These are phyloP conservation scores for Nissolia schottii DNA, from an alignment of 306 rosid genomes.

Conservation along the genomic window DNA sequence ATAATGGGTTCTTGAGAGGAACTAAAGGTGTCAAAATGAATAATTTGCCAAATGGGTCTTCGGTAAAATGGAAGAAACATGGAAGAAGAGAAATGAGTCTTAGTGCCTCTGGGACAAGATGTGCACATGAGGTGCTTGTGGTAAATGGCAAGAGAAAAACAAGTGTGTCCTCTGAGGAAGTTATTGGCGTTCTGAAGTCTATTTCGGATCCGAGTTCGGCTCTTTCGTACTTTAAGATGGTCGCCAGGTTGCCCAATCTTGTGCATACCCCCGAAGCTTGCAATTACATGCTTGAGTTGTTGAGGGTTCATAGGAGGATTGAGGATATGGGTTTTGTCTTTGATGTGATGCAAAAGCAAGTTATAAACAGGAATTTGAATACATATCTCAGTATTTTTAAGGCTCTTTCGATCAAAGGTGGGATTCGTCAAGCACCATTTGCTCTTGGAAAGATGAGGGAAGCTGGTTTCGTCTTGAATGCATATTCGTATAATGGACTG, in stretches of 20 bases:
- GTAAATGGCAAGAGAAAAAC: slow-evolving; percentile 36
- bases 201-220: slow-evolving; percentile 49
- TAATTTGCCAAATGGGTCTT: slow-evolving; percentile 38
- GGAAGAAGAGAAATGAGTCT: slow-evolving; percentile 40
- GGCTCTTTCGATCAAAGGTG: slow-evolving; percentile 70
- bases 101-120: slow-evolving; percentile 35
- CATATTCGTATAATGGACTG: slow-evolving; percentile 86
- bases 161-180: slow-evolving; percentile 61
- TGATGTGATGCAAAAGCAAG: slow-evolving; percentile 72
- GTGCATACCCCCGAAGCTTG: slow-evolving; percentile 80
- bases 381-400: slow-evolving; percentile 70
- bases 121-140: slow-evolving; percentile 32
- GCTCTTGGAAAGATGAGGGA: slow-evolving; percentile 65
- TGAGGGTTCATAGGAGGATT: slow-evolving; percentile 48
- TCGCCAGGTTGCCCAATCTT: slow-evolving; percentile 53
- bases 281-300: slow-evolving; percentile 81
- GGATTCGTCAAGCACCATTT: slow-evolving; percentile 57
- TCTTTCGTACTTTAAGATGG: slow-evolving; percentile 61
- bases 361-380: slow-evolving; percentile 52
- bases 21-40: slow-evolving; percentile 39
- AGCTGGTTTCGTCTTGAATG: slow-evolving; percentile 76
- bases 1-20: slow-evolving; percentile 31
- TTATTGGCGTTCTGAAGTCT: slow-evolving; percentile 56
- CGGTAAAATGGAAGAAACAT: slow-evolving; percentile 37
- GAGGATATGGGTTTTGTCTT: slow-evolving; percentile 77